Evolutionary conservation across 441 rosid genomes (phyloP).

Genomic region (Breynia disticha): DNA sequence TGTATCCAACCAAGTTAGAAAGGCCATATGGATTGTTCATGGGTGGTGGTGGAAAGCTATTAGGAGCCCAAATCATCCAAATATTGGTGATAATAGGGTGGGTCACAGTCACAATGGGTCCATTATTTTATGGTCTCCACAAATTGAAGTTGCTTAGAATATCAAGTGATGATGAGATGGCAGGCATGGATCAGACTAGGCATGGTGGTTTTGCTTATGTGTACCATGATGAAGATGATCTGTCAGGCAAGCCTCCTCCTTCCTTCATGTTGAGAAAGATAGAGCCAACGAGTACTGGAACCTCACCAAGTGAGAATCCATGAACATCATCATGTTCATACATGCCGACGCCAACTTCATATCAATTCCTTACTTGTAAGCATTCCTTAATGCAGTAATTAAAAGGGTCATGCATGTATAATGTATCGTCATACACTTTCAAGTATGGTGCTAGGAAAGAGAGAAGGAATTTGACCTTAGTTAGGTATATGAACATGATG

Average conservation of each 20-base stretch:
- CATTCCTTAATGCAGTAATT: too few relatives aligned
- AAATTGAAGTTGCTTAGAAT: slow-evolving; percentile 46
- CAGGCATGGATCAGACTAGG: slow-evolving; percentile 73
- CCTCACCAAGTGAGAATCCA: too few relatives aligned
- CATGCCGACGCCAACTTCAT: too few relatives aligned
- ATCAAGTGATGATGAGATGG: slow-evolving; percentile 57
- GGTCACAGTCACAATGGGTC: slow-evolving; percentile 74
- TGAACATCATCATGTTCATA: too few relatives aligned
- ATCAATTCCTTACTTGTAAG: too few relatives aligned
- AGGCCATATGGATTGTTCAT: slow-evolving; percentile 51
- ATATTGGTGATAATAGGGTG: slow-evolving; percentile 58
- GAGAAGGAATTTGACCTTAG: too few relatives aligned
- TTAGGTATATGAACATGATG: too few relatives aligned
- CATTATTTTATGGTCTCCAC: slow-evolving; percentile 48
- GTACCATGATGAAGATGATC: slow-evolving; percentile 53
- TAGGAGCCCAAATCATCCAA: slow-evolving; percentile 64
- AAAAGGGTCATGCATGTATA: too few relatives aligned
- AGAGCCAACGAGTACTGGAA: slow-evolving; percentile 21
- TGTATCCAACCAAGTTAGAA: slow-evolving; percentile 27
- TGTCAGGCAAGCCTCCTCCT: slow-evolving; percentile 28
- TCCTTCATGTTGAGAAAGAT: slow-evolving; percentile 27
- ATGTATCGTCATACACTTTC: too few relatives aligned
- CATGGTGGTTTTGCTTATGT: slow-evolving; percentile 70
- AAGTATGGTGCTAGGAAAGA: too few relatives aligned
- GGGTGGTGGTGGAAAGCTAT: slow-evolving; percentile 75